These are phyloP conservation scores for Senna siamea DNA, from an alignment of 306 rosid genomes.

Conservation along the genomic window DNA sequence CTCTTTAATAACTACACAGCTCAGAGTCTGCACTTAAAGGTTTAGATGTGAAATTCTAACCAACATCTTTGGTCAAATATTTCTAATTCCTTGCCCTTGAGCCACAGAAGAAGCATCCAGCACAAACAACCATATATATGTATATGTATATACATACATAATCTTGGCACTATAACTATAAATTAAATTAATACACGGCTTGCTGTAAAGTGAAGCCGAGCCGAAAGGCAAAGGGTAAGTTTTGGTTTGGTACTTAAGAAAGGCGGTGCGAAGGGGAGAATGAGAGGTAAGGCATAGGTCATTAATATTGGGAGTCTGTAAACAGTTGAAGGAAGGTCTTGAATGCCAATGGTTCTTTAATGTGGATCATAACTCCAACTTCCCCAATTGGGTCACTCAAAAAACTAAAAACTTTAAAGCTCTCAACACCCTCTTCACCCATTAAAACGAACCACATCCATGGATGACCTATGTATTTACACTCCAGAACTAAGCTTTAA, in stretches of 20 bases:
- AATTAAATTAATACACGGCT: slow-evolving; percentile 3
- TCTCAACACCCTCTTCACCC: slow-evolving; percentile 54
- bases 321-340: slow-evolving; percentile 75
- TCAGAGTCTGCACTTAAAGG: slow-evolving; percentile 32
- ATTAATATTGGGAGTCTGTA: slow-evolving; percentile 62
- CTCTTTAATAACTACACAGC: slow-evolving; percentile 29
- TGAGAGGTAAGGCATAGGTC: slow-evolving; percentile 44
- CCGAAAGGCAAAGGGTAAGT: slow-evolving; percentile 34
- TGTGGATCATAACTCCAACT: slow-evolving; percentile 73
- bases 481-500: slow-evolving; percentile 39
- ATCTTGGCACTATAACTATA: neutral
- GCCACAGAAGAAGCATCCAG: no score
- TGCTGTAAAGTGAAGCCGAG: slow-evolving; percentile 19
- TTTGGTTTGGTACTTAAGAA: slow-evolving; percentile 40
- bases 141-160: neutral
- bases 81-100: slow-evolving; percentile 17
- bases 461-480: slow-evolving; percentile 45
- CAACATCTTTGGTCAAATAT: slow-evolving; percentile 36
- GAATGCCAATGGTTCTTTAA: slow-evolving; percentile 59
- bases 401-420: slow-evolving; percentile 48
- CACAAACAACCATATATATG: no score
- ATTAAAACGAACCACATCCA: slow-evolving; percentile 51
- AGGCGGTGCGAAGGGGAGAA: slow-evolving; percentile 64
- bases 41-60: slow-evolving; percentile 44
- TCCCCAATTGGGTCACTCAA: slow-evolving; percentile 62